Evolutionary conservation across 2,329 filamentous ascomycete species (phyloP), one percentile per base, ranked within the genome.

Genomic region (Neofusicoccum ribis): DNA sequence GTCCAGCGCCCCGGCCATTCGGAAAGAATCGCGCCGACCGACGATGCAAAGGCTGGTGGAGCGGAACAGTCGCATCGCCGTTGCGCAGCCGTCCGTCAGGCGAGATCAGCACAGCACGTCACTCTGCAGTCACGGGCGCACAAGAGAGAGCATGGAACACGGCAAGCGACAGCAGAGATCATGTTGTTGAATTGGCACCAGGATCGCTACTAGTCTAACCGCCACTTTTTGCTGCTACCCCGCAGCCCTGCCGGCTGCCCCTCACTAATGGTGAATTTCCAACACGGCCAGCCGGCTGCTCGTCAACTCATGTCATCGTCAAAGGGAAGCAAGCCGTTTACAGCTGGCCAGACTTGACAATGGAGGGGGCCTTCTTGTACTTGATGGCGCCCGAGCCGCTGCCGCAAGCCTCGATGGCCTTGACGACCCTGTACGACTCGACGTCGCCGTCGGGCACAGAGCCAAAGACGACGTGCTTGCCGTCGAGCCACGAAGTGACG

Each of bases 391-490:
- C 87, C 66, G 78, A 82, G 74, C 75, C 77, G 78, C 79, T 83
- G 72, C 87, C 87, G 71, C 82, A 81, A 62, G 80, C 80, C 81
- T 89, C 87, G 69, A 89, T 85, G 69, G 82, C 80, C 78, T 82
- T 82, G 76, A 89, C 83, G 66, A 86, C 73, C 67, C 80, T 75
- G 77, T 84, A 81, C 71, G 83, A 86, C 52, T 80, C 79, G 5
- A 74, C 72, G 67, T 88, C 85, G 69, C 83, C 83, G 31, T 78
- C 73, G 36, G 78, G 73, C 68, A 93, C 90, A 82, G 91, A 84
- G 77, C 91, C 92, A 81, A 93, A 93, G 77, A 93, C 91, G 80
- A 93, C 90, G 85, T 95, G 91, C 79, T 90, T 90, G 76, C 87
- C 87, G 78, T 95, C 86, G 72, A 95, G 85, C 87, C 87, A 89